Base-by-base conservation (phyloP, 306 rosid genomes). In the Casuarina equisetifolia region DNA sequence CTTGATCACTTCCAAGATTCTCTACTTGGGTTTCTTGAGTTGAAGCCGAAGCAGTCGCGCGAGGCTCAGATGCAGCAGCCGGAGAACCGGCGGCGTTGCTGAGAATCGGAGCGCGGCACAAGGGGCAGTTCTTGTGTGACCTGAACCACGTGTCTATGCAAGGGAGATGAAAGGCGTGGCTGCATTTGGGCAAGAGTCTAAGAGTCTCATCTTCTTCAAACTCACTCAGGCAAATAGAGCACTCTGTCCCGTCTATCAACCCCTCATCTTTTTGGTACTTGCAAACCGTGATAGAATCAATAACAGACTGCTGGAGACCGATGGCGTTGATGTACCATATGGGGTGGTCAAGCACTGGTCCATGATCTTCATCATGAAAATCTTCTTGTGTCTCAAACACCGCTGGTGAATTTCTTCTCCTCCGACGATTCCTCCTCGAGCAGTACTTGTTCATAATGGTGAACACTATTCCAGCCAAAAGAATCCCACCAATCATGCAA, bases 211-310 rank as follows among this genome's bases (percentile, higher is more conserved):
- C 89, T 15, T 90, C 84, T 83, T 87, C 80, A 71, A 93, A 93
- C 59, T 93, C 97, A 38, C 89, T 69, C 6, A 93, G 76, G 74
- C 98, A 93, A 76, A 93, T 92, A 54, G 98, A 87, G 44, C 98
- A 93, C 51, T 90, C 92, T 3, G 91, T 82, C 35, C 90, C 95
- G 6, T 90, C 98, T 4, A 89, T 74, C 44, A 93, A 54, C 3
- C 88, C 90, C 61, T 91, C 96, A 1, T 76, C 80, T 77, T 85
- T 91, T 38, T 62, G 76, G 76, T 87, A 91, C 52, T 82, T 81
- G 64, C 80, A 88, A 19, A 85, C 87, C 0, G 89, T 78, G 75
- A 90, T 91, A 12, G 97, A 88, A 74, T 94, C 96, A 20, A 94
- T 91, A 0, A 83, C 71, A 5, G 96, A 80, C 66, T 85, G 91